Evolutionary conservation across 2,329 filamentous ascomycete species (phyloP), one percentile per base, ranked within the genome.

Genomic region (Xylaria sp.): DNA sequence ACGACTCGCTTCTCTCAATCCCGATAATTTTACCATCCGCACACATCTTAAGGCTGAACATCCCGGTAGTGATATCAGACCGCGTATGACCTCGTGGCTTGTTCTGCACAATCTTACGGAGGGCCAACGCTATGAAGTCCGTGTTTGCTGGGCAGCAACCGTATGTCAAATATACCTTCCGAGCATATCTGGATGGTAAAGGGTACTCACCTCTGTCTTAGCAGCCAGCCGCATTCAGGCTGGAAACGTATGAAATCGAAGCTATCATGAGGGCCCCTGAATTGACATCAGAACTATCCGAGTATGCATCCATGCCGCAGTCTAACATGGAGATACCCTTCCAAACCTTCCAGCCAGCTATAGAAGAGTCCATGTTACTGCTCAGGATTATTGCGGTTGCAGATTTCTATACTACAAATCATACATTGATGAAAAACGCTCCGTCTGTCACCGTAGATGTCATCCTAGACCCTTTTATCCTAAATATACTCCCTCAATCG

Each of bases 131-230:
- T 98, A 98, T 84, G 96, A 99, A 84, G 87, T 97, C 58, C 90
- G 96, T 64, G 86, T 98, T 69, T 98, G 95, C 82, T 99, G 95
- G 94, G 87, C 94, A 69, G 96, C 96, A 50, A 96, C 91, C 70
- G 95, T 97, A 86, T 81, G 92, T 86, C 39, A 63, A 56, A 7
- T 52, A 62, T 61, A 4, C 51, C 28, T 56, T 60, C 58, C 57
- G 68, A 48, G 59, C 73, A 72, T 73, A 62, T 52, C 44, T 66
- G 57, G 46, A 62, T 41, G 65, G 65, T 70, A 59, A 52, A 50
- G 34, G 20, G 66, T 20, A 70, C 64, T 68, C 41, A 68, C 64
- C 48, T 41, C 67, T 60, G 48, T 58, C 18, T 56, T 61, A 98
- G 94, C 92, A 97, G 90, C 95, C 95, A 54, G 97, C 94, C 0